These are phyloP conservation scores for Penicillium sp. DNA, from an alignment of 2,329 filamentous ascomycete species.

Conservation along the genomic window DNA sequence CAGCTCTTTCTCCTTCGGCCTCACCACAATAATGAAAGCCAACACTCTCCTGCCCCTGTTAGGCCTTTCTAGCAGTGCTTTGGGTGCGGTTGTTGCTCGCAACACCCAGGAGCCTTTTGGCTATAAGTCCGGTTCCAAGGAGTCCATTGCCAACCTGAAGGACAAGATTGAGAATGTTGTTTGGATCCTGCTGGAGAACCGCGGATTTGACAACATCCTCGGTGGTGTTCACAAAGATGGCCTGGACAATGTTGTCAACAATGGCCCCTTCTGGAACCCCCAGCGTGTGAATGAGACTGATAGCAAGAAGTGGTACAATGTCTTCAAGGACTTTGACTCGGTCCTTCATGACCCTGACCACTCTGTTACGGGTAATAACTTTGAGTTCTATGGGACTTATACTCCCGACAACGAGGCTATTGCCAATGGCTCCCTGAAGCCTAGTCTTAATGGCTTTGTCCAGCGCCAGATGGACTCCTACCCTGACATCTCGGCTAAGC, in stretches of 20 bases:
- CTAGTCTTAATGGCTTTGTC: slow-evolving; percentile 35
- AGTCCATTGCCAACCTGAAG: slow-evolving; percentile 32
- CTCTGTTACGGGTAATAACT: slow-evolving; percentile 38
- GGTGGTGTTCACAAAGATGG: slow-evolving; percentile 36
- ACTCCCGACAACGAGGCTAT: slow-evolving; percentile 36
- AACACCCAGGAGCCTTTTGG: slow-evolving; percentile 12
- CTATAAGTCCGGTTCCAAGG: slow-evolving; percentile 28
- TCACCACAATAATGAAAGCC: slow-evolving; percentile 19
- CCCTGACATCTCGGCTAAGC: slow-evolving; percentile 26
- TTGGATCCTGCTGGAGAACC: slow-evolving; percentile 39
- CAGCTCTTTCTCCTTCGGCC: not conserved
- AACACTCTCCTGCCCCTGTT: slow-evolving; percentile 19
- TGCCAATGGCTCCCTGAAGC: slow-evolving; percentile 26
- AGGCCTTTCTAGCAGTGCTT: slow-evolving; percentile 16
- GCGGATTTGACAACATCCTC: slow-evolving; percentile 35
- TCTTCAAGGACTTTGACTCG: slow-evolving; percentile 37
- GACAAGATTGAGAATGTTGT: slow-evolving; percentile 35
- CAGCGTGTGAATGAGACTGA: slow-evolving; percentile 26
- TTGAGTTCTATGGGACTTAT: slow-evolving; percentile 40
- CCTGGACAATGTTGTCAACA: slow-evolving; percentile 40
- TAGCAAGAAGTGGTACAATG: slow-evolving; percentile 26
- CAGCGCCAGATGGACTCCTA: slow-evolving; percentile 35
- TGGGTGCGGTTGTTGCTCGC: slow-evolving; percentile 14
- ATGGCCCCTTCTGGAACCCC: slow-evolving; percentile 40
- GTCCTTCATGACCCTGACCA: slow-evolving; percentile 40